A percentile compares a stretch with the other conserved stretches of the same genome.
phyloP scores from a whole-genome alignment of 148 eudicot genomes.

The Vaccinium darrowii region DNA sequence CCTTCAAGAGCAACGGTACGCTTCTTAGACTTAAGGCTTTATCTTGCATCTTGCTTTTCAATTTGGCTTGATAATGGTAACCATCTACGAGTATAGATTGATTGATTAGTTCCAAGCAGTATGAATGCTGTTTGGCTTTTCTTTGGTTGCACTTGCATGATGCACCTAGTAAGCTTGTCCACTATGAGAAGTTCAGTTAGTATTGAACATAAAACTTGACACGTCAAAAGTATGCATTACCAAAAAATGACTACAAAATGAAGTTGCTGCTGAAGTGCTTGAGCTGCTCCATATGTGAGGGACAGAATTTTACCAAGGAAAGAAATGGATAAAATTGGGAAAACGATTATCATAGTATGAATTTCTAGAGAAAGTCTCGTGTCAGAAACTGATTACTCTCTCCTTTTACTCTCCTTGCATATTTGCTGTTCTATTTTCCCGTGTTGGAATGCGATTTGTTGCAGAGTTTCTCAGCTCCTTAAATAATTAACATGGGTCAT shows the following conservation, averaged over 20 bases:
- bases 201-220: neutral
- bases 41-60: neutral
- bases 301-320: neutral
- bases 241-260: neutral
- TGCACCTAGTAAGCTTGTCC: neutral
- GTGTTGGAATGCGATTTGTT: neutral
- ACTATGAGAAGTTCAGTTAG: neutral
- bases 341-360: neutral
- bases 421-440: neutral
- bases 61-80: neutral
- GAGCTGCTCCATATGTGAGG: neutral
- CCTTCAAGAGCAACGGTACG: constrained; percentile 74
- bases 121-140: neutral
- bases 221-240: neutral
- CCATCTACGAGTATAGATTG: neutral
- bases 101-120: neutral
- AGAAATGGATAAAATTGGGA: neutral
- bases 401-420: neutral
- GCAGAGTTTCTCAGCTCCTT: neutral
- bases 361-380: neutral
- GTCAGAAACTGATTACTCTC: neutral
- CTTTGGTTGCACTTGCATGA: neutral
- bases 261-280: neutral
- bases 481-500: neutral
- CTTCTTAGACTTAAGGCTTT: neutral